Conservation (phyloP, 106 monocot species). For the Acorus gramineus region DNA sequence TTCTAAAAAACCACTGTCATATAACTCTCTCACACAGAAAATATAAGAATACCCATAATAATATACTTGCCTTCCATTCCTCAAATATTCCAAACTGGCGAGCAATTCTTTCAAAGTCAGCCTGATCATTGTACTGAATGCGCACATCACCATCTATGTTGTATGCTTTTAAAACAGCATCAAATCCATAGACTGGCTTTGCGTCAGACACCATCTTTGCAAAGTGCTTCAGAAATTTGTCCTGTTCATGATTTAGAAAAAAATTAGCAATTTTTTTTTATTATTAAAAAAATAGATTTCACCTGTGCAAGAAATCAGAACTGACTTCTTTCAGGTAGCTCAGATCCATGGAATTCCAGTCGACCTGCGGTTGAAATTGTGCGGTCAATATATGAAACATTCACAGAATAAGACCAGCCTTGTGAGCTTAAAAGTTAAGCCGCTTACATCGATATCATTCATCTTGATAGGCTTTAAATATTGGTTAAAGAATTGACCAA, state of each 20-base stretch:
- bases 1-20: no score
- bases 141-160: conserved; percentile 67
- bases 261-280: neutral
- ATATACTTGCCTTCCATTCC: conserved; percentile 87
- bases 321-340: conserved; percentile 75
- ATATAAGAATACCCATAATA: neutral
- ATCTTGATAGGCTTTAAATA: conserved; percentile 86
- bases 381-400: neutral
- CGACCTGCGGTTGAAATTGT: conserved; percentile 33
- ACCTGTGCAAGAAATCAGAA: neutral
- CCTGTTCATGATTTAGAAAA: conserved; percentile 30
- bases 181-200: conserved; percentile 40
- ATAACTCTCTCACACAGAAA: no score
- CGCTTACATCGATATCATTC: conserved; percentile 62
- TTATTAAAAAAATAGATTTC: no score
- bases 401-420: neutral
- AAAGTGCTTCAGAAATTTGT: conserved; percentile 55
- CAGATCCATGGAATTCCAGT: conserved; percentile 82
- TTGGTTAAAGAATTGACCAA: conserved; percentile 91
- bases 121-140: conserved; percentile 65
- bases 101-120: conserved; percentile 79
- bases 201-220: conserved; percentile 67
- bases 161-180: conserved; percentile 49
- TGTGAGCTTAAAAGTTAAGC: no score
- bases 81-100: conserved; percentile 94